Percentiles rank a stretch among this genome's conserved stretches.
Conservation (phyloP, 2,329 filamentous ascomycete species). For the Cladosporium cucumerinum region DNA sequence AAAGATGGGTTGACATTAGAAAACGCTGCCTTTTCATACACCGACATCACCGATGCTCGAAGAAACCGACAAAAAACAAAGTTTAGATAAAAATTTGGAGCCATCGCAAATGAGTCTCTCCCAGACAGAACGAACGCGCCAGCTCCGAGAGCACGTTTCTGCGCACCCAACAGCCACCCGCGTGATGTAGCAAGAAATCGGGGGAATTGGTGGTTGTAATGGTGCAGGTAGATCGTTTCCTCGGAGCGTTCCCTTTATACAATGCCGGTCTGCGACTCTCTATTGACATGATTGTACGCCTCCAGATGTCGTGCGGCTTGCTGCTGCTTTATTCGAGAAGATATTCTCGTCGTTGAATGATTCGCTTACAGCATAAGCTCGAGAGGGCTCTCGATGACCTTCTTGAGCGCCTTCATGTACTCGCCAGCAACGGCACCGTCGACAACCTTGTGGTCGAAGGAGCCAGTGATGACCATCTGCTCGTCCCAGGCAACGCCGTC, state of each 20-base stretch:
- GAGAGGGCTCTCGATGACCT: slow-evolving; percentile 94
- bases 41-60: slow-evolving; percentile 12
- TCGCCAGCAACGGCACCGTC: slow-evolving; percentile 95
- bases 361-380: slow-evolving; percentile 75
- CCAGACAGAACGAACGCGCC: slow-evolving; percentile 2
- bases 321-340: neutral
- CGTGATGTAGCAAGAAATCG: neutral
- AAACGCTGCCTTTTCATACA: slow-evolving; percentile 12
- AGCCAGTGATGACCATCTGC: slow-evolving; percentile 89
- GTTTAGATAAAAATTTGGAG: slow-evolving; percentile 4
- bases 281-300: neutral
- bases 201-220: neutral
- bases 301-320: slow-evolving; percentile 1
- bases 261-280: slow-evolving; percentile 4
- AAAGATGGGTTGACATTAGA: slow-evolving; percentile 6
- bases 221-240: neutral
- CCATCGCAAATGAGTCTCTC: slow-evolving; percentile 1
- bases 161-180: neutral
- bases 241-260: slow-evolving; percentile 6
- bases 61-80: slow-evolving; percentile 4
- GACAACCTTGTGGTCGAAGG: slow-evolving; percentile 98
- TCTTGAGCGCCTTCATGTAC: slow-evolving; percentile 96
- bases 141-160: neutral
- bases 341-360: neutral
- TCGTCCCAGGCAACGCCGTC: slow-evolving; percentile 83